These are phyloP conservation scores for Populus simonii DNA, from an alignment of 345 rosid genomes.

Conservation along the genomic window DNA sequence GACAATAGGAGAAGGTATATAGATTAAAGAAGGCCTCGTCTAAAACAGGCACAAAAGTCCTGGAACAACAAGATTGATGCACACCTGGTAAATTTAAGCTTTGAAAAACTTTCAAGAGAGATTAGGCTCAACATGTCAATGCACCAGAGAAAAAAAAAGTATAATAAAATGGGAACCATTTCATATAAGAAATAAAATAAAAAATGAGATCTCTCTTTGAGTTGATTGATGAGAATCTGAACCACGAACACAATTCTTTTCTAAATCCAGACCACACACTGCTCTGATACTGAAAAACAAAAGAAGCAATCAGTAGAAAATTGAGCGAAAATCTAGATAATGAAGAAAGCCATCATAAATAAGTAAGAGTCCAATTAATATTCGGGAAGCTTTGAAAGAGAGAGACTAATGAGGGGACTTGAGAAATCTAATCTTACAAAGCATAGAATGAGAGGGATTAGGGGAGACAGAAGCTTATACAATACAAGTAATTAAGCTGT, in stretches of 20 bases:
- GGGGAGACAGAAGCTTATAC: background rate
- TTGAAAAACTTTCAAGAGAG: too few relatives aligned
- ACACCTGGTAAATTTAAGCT: too few relatives aligned
- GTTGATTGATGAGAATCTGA: conserved; percentile 77
- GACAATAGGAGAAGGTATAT: too few relatives aligned
- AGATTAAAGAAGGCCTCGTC: too few relatives aligned
- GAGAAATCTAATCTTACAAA: conserved; percentile 2
- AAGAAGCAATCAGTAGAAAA: conserved; percentile 6
- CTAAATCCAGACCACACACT: conserved; percentile 61
- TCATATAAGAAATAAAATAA: background rate
- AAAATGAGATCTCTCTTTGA: conserved; percentile 70
- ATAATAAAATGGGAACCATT: background rate
- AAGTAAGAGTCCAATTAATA: too few relatives aligned
- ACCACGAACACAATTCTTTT: conserved; percentile 78
- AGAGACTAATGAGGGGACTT: background rate
- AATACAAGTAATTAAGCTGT: conserved; percentile 3
- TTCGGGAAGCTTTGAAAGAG: background rate
- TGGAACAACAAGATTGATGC: too few relatives aligned
- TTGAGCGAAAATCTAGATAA: background rate
- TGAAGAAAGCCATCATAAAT: background rate
- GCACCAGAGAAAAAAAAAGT: background rate
- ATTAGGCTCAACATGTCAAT: background rate
- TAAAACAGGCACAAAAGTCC: too few relatives aligned
- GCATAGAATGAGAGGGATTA: background rate
- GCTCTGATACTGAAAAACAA: conserved; percentile 64